These are phyloP conservation scores for Phyllosticta capitalensis DNA, from an alignment of 2,329 filamentous ascomycete genomes.

Conservation along the genomic window DNA sequence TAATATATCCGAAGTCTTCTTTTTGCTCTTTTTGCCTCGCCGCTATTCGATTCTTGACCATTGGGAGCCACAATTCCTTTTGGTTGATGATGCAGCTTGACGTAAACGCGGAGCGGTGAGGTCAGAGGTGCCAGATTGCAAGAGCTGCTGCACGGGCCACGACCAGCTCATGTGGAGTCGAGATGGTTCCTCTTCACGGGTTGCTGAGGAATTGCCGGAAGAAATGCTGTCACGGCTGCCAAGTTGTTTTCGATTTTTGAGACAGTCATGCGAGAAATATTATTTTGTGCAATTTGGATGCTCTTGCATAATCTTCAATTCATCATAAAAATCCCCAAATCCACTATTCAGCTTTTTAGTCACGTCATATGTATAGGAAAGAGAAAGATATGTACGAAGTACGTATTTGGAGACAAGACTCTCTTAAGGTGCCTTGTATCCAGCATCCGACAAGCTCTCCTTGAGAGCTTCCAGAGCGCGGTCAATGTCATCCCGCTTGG, in stretches of 20 bases:
- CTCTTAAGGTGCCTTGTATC: slow-evolving; percentile 39
- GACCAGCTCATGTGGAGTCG: too few relatives aligned
- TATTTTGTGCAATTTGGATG: neutral
- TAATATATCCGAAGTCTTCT: slow-evolving; percentile 2
- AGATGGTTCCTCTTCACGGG: too few relatives aligned
- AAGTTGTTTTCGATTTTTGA: too few relatives aligned
- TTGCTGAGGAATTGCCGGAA: too few relatives aligned
- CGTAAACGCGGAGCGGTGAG: neutral
- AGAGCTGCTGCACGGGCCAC: neutral
- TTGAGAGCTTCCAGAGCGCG: slow-evolving; percentile 72
- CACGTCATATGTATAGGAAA: neutral
- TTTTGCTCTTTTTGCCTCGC: neutral
- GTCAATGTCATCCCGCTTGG: slow-evolving; percentile 70
- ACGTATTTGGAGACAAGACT: neutral
- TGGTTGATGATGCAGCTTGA: neutral
- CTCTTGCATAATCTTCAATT: neutral
- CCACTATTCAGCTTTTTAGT: neutral
- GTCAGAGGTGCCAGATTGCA: neutral
- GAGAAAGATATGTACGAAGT: neutral
- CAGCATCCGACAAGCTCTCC: slow-evolving; percentile 64
- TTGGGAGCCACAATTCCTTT: neutral
- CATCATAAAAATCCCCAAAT: neutral
- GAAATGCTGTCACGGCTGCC: too few relatives aligned
- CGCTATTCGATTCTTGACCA: neutral
- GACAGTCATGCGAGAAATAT: too few relatives aligned